Base-by-base conservation (phyloP, 139 green algal genomes). In the Mesotaenium endlicherianum region DNA sequence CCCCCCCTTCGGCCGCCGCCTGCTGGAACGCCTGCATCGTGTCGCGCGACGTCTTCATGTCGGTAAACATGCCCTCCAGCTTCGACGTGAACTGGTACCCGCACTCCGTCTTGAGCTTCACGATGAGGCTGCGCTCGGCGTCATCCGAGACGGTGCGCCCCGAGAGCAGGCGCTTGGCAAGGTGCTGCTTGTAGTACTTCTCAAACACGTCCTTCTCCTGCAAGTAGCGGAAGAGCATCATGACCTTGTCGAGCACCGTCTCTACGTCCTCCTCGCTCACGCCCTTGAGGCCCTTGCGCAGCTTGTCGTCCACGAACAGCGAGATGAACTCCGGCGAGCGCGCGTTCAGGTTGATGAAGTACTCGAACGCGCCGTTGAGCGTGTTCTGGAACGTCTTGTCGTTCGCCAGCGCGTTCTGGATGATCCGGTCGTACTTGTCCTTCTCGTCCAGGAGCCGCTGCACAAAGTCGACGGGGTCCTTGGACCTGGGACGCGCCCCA, bases 131-230 rank as follows among this genome's bases (percentile, higher is more conserved):
- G 69, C 93, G 92, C 91, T 99, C 96, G 43, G 92, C 93, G 77
- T 97, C 93, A 77, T 95, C 91, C 2, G 72, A 90, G 2, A 91
- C 89, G 36, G 87, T 92, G 16, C 90, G 77, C 0, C 93, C 93
- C 26, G 89, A 91, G 77, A 99, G 92, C 86, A 99, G 91, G 6
- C 96, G 90, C 92, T 97, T 97, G 80, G 95, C 91, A 57, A 98
- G 90, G 89, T 98, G 96, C 91, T 97, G 92, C 91, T 98, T 98
- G 93, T 98, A 98, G 89, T 98, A 98, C 91, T 95, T 96, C 78
- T 99, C 96, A 91, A 99, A 99, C 39, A 98, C 89, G 82, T 99
- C 96, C 91, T 99, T 99, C 89, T 99, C 96, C 77, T 97, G 92
- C 8, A 94, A 86, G 85, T 93, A 95, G 64, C 92, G 70, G 59